Evolutionary conservation across 2,329 filamentous ascomycete species (phyloP), one percentile per base, ranked within the genome.

Genomic region (Trichoderma citrinoviride): DNA sequence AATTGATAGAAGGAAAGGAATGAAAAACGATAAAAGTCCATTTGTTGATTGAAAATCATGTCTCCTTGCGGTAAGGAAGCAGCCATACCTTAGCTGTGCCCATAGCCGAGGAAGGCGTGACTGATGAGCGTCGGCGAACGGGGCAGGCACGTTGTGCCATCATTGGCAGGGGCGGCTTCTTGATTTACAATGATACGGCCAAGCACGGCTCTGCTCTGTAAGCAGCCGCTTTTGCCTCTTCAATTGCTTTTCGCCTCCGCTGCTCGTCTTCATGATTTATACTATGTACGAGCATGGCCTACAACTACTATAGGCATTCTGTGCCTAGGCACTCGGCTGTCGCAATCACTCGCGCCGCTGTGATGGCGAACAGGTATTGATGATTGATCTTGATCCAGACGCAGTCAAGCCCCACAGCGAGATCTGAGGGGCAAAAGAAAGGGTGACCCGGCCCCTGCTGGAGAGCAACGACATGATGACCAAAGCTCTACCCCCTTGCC

Each of bases 121-220:
- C 37, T n/a, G 53, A 23, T n/a, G n/a, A 56, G 53, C 53, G 37
- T 27, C 23, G 44, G 56, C 29, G 44, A 15, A 50, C 56, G 44
- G 46, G 46, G 58, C 58, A 62, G 58, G 61, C 52, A 63, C 61
- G 61, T 63, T 63, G 61, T 23, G 52, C 61, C 49, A 43, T 43
- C 15, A 63, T 63, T 63, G 61, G 61, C 57, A 53, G 40, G 40
- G 21, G n/a, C 10, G 25, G 47, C 33, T 14, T 37, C 33, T 37
- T 37, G 33, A 41, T 27, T 23, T 27, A n/a, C n/a, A n/a, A n/a
- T n/a, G n/a, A n/a, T n/a, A n/a, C 23, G 40, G 33, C 46, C 23
- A 49, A 52, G 46, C 33, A 21, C 33, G 15, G n/a, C 21, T 53
- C 17, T n/a, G n/a, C 7, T 41, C 54, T 29, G 40, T 19, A 41